These are phyloP conservation scores for Kodamaea neixiangensis DNA, from an alignment of 805 yeast genomes.

Conservation along the genomic window DNA sequence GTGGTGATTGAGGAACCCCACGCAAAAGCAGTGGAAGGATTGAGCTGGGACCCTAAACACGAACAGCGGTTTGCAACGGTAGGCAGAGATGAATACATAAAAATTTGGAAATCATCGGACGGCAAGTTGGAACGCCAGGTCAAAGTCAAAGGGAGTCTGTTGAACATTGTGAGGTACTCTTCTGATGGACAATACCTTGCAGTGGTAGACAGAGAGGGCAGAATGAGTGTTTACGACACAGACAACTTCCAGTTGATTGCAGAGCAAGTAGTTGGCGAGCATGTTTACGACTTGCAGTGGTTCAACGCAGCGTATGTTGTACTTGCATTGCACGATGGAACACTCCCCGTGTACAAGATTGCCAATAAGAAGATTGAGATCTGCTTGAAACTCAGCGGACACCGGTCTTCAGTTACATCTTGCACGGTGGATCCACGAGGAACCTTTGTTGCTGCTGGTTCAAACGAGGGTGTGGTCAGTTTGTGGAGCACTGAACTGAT, in stretches of 20 bases:
- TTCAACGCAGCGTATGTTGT: conserved; percentile 37
- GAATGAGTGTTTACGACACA: conserved; percentile 37
- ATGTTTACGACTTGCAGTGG: conserved; percentile 48
- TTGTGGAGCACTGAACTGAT: conserved; percentile 48
- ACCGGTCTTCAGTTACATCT: conserved; percentile 51
- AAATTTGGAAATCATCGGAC: conserved; percentile 46
- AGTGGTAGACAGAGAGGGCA: conserved; percentile 43
- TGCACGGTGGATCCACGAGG: conserved; percentile 56
- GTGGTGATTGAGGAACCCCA: conserved; percentile 45
- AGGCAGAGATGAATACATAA: conserved; percentile 47
- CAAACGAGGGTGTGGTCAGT: conserved; percentile 57
- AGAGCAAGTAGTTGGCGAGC: conserved; percentile 24
- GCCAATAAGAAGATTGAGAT: conserved; percentile 1
- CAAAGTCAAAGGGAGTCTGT: conserved; percentile 22
- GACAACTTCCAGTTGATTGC: conserved; percentile 29
- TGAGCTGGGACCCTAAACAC: conserved; percentile 52
- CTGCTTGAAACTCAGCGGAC: conserved; percentile 33
- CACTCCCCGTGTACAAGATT: conserved; percentile 28
- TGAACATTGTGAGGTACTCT: conserved; percentile 36
- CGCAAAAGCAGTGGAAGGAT: conserved; percentile 35
- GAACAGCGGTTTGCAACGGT: conserved; percentile 50
- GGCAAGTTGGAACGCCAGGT: conserved; percentile 35
- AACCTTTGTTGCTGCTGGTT: conserved; percentile 50
- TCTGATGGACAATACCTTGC: conserved; percentile 49
- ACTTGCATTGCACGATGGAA: conserved; percentile 51